Evolutionary conservation across 2,329 filamentous ascomycete genomes (phyloP).

Genomic region (Aureobasidium sp.): DNA sequence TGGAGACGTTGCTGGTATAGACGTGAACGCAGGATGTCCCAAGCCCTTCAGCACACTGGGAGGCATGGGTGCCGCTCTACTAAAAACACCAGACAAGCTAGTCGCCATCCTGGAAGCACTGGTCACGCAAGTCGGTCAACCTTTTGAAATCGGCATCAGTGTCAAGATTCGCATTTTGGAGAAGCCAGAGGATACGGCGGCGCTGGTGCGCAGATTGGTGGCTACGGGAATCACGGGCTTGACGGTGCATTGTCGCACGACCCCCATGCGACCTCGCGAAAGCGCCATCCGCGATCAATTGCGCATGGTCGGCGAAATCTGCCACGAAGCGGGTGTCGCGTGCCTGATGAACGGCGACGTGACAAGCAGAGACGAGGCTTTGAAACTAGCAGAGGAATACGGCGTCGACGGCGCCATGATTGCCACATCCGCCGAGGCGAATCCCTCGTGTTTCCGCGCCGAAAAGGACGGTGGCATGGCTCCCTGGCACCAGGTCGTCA

Average conservation of each 20-base stretch:
- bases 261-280: conserved; percentile 88
- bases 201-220: conserved; percentile 69
- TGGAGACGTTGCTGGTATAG: conserved; percentile 82
- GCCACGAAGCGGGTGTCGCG: conserved; percentile 76
- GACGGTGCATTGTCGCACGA: conserved; percentile 92
- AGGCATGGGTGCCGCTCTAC: conserved; percentile 90
- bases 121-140: conserved; percentile 67
- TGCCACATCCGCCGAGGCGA: conserved; percentile 83
- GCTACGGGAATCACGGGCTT: conserved; percentile 85
- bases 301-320: conserved; percentile 73
- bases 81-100: conserved; percentile 77
- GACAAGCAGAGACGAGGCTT: conserved; percentile 62
- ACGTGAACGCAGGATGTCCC: conserved; percentile 96
- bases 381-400: conserved; percentile 66
- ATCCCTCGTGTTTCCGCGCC: conserved; percentile 77
- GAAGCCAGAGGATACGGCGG: conserved; percentile 66
- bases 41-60: conserved; percentile 92
- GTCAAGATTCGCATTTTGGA: conserved; percentile 92
- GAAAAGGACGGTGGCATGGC: conserved; percentile 62
- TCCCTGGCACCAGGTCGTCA: conserved; percentile 70
- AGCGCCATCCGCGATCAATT: conserved; percentile 80
- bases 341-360: conserved; percentile 97
- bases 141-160: conserved; percentile 84
- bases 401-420: conserved; percentile 97
- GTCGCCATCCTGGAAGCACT: conserved; percentile 76